phyloP scores from a whole-genome alignment of 164 flowering plant genomes.

The Nymphaea colorata region DNA sequence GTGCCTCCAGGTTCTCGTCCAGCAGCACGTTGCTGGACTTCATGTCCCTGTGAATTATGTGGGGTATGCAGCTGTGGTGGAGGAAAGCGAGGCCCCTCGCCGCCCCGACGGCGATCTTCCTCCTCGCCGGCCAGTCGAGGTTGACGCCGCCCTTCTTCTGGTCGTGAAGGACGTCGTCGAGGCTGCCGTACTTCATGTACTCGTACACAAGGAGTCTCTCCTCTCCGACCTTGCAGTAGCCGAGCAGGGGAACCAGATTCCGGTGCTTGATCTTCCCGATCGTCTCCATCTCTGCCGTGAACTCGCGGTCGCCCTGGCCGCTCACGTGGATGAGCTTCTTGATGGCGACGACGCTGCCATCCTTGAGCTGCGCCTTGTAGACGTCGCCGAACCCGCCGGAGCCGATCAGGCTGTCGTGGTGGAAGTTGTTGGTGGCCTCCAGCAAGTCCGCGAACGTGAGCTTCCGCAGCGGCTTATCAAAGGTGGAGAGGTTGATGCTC shows the following conservation, averaged over 20 bases:
- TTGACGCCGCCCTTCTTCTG: slow-evolving; percentile 36
- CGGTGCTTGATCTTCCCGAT: slow-evolving; percentile 93
- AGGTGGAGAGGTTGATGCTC: slow-evolving; percentile 81
- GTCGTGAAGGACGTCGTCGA: slow-evolving; percentile 88
- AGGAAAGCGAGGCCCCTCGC: slow-evolving; percentile 89
- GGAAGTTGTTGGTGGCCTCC: slow-evolving; percentile 89
- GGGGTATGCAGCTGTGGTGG: slow-evolving; percentile 88
- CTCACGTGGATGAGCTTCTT: slow-evolving; percentile 87
- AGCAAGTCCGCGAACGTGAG: slow-evolving; percentile 91
- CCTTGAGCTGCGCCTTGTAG: slow-evolving; percentile 80
- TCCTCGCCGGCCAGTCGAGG: slow-evolving; percentile 70
- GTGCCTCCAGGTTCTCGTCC: slow-evolving; percentile 75
- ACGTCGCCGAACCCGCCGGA: slow-evolving; percentile 98
- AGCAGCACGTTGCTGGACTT: slow-evolving; percentile 92
- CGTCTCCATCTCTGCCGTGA: slow-evolving; percentile 99
- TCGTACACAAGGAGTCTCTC: slow-evolving; percentile 90
- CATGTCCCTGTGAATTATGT: slow-evolving; percentile 95
- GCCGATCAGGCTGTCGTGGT: slow-evolving; percentile 70
- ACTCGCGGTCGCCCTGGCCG: slow-evolving; percentile 94
- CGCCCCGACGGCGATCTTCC: slow-evolving; percentile 80
- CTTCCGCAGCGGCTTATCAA: slow-evolving; percentile 86
- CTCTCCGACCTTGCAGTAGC: slow-evolving; percentile 93
- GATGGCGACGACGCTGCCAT: slow-evolving; percentile 79
- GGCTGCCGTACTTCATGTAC: slow-evolving; percentile 87
- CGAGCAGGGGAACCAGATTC: slow-evolving; percentile 86